Conservation (phyloP, 352 stramenopile genomes). For the Globisporangium takayamanum region DNA sequence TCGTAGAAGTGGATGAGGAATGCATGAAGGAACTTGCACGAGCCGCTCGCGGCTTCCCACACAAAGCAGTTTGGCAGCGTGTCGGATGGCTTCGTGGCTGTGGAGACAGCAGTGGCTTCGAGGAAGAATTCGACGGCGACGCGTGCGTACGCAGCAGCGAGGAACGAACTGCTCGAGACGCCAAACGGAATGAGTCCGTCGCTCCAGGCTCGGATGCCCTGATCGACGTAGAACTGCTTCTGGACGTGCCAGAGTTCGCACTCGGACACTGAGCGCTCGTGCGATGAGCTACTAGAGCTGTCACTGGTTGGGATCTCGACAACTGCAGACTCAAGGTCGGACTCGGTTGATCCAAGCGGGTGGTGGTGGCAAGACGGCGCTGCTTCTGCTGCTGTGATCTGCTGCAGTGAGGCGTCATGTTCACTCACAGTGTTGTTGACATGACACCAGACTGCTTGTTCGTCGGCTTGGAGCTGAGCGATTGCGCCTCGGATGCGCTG, state of each 20-base stretch:
- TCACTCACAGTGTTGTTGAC: background rate
- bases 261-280: slow-evolving; percentile 28
- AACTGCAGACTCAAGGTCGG: background rate
- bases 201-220: slow-evolving; percentile 73
- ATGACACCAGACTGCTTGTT: slow-evolving; percentile 25
- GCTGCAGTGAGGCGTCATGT: background rate
- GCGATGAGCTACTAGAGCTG: background rate
- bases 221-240: slow-evolving; percentile 75
- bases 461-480: slow-evolving; percentile 16
- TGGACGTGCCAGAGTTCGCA: slow-evolving; percentile 67
- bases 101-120: slow-evolving; percentile 1
- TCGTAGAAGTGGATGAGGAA: slow-evolving; percentile 66
- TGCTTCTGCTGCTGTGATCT: background rate
- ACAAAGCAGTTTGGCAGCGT: slow-evolving; percentile 59
- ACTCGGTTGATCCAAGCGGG: background rate
- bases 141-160: slow-evolving; percentile 56
- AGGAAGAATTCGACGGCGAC: slow-evolving; percentile 42
- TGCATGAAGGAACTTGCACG: slow-evolving; percentile 73
- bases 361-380: background rate
- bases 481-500: slow-evolving; percentile 31
- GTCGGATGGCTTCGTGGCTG: background rate
- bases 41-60: slow-evolving; percentile 77
- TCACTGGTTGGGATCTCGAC: background rate
- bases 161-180: slow-evolving; percentile 73
- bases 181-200: slow-evolving; percentile 65